Evolutionary conservation across 169 alveolate species (phyloP), one percentile per base, ranked within the genome.

Genomic region (Plasmodium ovale): DNA sequence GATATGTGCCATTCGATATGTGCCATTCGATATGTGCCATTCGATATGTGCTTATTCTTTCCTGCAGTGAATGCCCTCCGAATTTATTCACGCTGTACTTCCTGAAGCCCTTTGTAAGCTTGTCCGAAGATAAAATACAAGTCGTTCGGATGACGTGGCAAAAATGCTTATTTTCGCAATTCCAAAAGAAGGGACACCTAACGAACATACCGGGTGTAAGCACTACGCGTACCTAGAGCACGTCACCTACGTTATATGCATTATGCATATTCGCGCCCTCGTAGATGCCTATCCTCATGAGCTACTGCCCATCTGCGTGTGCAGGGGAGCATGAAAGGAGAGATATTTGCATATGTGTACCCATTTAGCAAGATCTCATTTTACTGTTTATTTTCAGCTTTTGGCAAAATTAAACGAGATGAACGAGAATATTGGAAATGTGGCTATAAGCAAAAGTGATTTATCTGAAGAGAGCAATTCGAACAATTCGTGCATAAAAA

Each of bases 71-170:
- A 58, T 79, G 89, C 64, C 89, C 89, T 19, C 23, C 25, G 60
- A 79, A 79, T 58, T 69, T 79, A 27, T 79, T 79, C 56, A 39
- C 65, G 58, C 49, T 79, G 58, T 79, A 79, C 29, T 79, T 79
- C 56, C 56, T 79, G n/a, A 79, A 79, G 21, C 89, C 89, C 6
- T 79, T 79, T 79, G n/a, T 64, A 21, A 79, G 49, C 16, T 62
- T 79, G 23, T 79, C 89, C 6, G 74, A 64, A 19, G 89, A 79
- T 56, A 79, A 79, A 58, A 53, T 79, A 64, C 29, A 79, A 16
- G 89, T 79, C 31, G 89, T 79, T n/a, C 35, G 89, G 10, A 79
- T 69, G 12, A 79, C 82, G 3, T 79, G 89, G 89, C 71, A 79
- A 5, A 79, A 44, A 42, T 79, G 89, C 12, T 79, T 65, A 29